Base-by-base conservation (phyloP, 2,329 filamentous ascomycete species). In the Alternaria burnsii region DNA sequence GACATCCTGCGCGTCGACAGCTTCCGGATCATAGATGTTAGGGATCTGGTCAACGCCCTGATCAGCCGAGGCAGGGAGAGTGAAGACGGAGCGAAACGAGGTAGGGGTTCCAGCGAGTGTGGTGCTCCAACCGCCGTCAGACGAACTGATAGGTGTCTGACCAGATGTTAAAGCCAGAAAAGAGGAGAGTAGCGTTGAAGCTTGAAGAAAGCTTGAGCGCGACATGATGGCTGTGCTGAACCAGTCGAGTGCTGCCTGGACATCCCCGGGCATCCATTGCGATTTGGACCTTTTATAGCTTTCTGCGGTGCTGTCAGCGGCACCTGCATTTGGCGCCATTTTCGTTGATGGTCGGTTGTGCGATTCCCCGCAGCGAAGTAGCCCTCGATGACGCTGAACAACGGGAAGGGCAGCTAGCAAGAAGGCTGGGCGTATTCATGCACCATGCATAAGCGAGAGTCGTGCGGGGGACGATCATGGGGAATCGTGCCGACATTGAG, bases 21-120 rank as follows among this genome's bases (percentile, higher is more conserved):
- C 89, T 54, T 86, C 60, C 0, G 89, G 86, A 66, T 92, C 89
- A 34, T 85, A 69, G 66, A 91, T 84, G 71, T 91, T 92, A 32
- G 89, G 86, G 38, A 90, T 54, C 12, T 78, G 51, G 22, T 71
- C 55, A 5, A 66, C 71, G n/a, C 78, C 77, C 24, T 65, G 43
- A 26, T 78, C 77, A 10, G 74, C 76, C 11, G 71, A 71, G 2
- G 77, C 72, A 5, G 78, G 78, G 44, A 80, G 75, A 2, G 78
- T 80, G 55, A 79, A 79, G 20, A 71, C 63, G 5, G 74, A 59
- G 16, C 71, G 67, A 50, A 75, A 77, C 0, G 69, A 64, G 1
- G 74, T 77, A 4, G 73, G 65, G n/a, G 74, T 72, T 40, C 72
- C 72, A 52, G 62, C 60, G 16, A 75, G 67, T 8, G 67, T 73